phyloP scores from a whole-genome alignment of 495 filamentous ascomycete species.

The Aspergillus saccharolyticus region DNA sequence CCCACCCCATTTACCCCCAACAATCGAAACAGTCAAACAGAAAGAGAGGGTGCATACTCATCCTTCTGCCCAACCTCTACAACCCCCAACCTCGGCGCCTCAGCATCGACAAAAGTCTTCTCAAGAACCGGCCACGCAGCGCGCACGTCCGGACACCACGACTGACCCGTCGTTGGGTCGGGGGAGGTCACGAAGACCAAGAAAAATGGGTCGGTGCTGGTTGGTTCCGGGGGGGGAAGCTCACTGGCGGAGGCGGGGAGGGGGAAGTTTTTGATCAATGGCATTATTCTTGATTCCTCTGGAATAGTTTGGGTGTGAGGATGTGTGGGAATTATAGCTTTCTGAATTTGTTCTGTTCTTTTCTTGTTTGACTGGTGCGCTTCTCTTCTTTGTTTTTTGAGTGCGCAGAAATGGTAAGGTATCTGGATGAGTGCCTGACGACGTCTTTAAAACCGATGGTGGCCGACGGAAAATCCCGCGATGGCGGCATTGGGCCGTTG shows the following conservation, averaged over 20 bases:
- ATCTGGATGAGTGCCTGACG: too few relatives aligned
- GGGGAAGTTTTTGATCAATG: conserved; percentile 22
- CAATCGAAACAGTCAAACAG: background rate
- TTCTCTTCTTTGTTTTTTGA: too few relatives aligned
- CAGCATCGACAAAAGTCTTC: conserved; percentile 16
- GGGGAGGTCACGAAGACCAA: conserved; percentile 26
- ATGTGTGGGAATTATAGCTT: too few relatives aligned
- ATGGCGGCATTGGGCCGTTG: background rate
- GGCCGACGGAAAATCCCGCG: background rate
- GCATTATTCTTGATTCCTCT: conserved; percentile 19
- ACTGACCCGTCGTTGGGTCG: conserved; percentile 23
- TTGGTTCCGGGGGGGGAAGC: too few relatives aligned
- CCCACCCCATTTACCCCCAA: too few relatives aligned
- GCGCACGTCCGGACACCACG: conserved; percentile 33
- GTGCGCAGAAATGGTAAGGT: too few relatives aligned
- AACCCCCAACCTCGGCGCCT: conserved; percentile 20
- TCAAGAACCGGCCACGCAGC: conserved; percentile 26
- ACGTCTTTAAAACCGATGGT: too few relatives aligned
- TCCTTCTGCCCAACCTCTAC: conserved; percentile 27
- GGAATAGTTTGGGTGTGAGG: too few relatives aligned
- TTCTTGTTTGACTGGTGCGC: too few relatives aligned
- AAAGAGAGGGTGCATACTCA: conserved; percentile 25
- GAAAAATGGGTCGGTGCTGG: conserved; percentile 18
- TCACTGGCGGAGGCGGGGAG: conserved; percentile 21
- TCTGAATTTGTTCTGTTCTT: too few relatives aligned